These are phyloP conservation scores for Cutaneotrichosporon mucoides DNA, from an alignment of 1,284 basidiomycete species.

Conservation along the genomic window DNA sequence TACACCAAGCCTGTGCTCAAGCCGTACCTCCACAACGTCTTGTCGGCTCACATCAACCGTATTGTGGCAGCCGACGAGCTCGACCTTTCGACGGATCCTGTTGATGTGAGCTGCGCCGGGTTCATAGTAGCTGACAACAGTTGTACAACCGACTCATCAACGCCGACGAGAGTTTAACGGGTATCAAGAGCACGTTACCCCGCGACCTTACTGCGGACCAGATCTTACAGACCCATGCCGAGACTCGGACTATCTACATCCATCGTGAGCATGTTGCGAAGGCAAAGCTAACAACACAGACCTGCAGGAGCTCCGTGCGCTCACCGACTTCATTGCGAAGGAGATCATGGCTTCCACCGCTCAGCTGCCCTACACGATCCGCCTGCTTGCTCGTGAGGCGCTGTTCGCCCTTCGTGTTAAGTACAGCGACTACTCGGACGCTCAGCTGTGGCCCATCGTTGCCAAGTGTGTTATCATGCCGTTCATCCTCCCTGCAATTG, in stretches of 20 bases:
- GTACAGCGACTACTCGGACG: conserved; percentile 70
- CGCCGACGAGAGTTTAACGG: conserved; percentile 79
- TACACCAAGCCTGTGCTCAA: conserved; percentile 85
- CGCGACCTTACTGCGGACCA: conserved; percentile 77
- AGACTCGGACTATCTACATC: conserved; percentile 79
- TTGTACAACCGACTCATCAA: conserved; percentile 79
- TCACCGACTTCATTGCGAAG: conserved; percentile 75
- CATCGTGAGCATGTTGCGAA: conserved; percentile 60
- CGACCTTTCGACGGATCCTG: conserved; percentile 85
- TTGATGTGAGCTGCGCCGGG: conserved; percentile 30
- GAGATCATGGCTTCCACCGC: conserved; percentile 70
- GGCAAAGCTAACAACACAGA: conserved; percentile 54
- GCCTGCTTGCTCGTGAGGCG: conserved; percentile 84
- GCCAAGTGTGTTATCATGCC: conserved; percentile 85
- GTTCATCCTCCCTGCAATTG: conserved; percentile 89
- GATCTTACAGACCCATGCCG: conserved; percentile 71
- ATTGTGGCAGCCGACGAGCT: conserved; percentile 70
- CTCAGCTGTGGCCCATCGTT: conserved; percentile 71
- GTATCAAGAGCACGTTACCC: conserved; percentile 60
- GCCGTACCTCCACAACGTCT: conserved; percentile 73
- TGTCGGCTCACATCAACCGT: conserved; percentile 70
- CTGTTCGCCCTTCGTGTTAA: conserved; percentile 67
- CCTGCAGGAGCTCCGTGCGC: conserved; percentile 79
- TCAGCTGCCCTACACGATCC: conserved; percentile 85
- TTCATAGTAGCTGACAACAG: conserved; percentile 41